These are phyloP conservation scores for Didymella lethalis DNA, from an alignment of 2,329 filamentous ascomycete species.

Conservation along the genomic window DNA sequence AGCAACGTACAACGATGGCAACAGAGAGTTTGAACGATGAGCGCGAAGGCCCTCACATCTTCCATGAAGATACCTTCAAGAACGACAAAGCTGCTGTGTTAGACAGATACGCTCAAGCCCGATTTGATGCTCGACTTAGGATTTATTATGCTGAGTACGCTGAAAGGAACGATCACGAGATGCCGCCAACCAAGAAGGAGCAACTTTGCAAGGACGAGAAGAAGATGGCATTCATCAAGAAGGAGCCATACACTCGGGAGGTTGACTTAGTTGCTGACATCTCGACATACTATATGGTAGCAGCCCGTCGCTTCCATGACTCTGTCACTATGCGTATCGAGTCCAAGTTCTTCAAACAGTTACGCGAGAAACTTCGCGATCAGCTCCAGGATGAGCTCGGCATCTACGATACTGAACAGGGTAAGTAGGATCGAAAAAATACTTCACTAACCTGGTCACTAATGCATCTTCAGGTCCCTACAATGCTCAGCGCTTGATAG, in stretches of 20 bases:
- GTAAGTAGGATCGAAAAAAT: constrained; percentile 21
- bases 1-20: constrained; percentile 36
- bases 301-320: constrained; percentile 71
- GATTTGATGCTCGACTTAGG: constrained; percentile 37
- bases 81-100: constrained; percentile 28
- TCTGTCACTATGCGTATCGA: constrained; percentile 51
- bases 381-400: constrained; percentile 38
- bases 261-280: constrained; percentile 69
- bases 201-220: constrained; percentile 36
- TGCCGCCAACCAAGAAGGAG: constrained; percentile 36
- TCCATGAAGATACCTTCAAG: constrained; percentile 33
- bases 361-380: constrained; percentile 32
- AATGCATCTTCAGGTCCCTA: constrained; percentile 9
- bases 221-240: constrained; percentile 52
- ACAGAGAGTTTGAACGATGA: constrained; percentile 44
- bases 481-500: constrained; percentile 35
- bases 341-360: constrained; percentile 45
- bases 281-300: constrained; percentile 73
- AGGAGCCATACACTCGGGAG: constrained; percentile 67
- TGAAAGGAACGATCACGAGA: constrained; percentile 22
- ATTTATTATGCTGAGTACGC: constrained; percentile 35
- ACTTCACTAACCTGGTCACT: not conserved
- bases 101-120: constrained; percentile 33
- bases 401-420: constrained; percentile 30
- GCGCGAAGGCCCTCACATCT: constrained; percentile 47